These are phyloP conservation scores for Candida xyloterini DNA, from an alignment of 805 yeast species.

Conservation along the genomic window DNA sequence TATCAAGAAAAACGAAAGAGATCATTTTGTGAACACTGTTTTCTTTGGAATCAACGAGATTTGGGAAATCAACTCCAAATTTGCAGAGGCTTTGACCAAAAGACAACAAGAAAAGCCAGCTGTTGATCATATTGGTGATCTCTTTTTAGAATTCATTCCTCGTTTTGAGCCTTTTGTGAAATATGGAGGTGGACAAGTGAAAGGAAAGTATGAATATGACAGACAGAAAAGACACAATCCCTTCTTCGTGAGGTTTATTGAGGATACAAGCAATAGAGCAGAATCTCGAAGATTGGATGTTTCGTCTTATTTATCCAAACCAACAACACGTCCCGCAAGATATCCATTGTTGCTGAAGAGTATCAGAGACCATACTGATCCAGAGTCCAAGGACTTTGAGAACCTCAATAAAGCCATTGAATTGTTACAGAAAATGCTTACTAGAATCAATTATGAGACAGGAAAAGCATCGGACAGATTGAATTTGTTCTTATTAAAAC, in stretches of 20 bases:
- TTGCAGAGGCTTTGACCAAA: constrained; percentile 85
- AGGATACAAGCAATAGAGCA: constrained; percentile 80
- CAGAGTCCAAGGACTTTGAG: constrained; percentile 69
- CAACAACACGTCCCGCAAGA: constrained; percentile 93
- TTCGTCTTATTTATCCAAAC: constrained; percentile 89
- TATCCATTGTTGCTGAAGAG: constrained; percentile 83
- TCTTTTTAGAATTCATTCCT: constrained; percentile 78
- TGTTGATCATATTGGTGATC: constrained; percentile 82
- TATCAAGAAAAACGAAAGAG: constrained; percentile 85
- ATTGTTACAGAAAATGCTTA: constrained; percentile 70
- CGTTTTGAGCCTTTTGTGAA: constrained; percentile 88
- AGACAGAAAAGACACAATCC: constrained; percentile 89
- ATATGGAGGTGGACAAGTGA: constrained; percentile 92
- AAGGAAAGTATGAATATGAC: constrained; percentile 93
- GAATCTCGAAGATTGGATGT: constrained; percentile 88
- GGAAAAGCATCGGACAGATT: constrained; percentile 94
- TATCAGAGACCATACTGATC: constrained; percentile 75
- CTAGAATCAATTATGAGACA: constrained; percentile 77
- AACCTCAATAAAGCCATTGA: constrained; percentile 71
- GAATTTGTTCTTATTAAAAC: constrained; percentile 82
- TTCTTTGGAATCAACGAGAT: constrained; percentile 88
- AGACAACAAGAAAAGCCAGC: constrained; percentile 85
- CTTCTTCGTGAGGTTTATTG: constrained; percentile 88
- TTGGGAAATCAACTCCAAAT: constrained; percentile 73
- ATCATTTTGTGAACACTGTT: constrained; percentile 86